Conservation (phyloP, 371 early-diverging fungal genomes). For the Basidiobolus heterosporus region DNA sequence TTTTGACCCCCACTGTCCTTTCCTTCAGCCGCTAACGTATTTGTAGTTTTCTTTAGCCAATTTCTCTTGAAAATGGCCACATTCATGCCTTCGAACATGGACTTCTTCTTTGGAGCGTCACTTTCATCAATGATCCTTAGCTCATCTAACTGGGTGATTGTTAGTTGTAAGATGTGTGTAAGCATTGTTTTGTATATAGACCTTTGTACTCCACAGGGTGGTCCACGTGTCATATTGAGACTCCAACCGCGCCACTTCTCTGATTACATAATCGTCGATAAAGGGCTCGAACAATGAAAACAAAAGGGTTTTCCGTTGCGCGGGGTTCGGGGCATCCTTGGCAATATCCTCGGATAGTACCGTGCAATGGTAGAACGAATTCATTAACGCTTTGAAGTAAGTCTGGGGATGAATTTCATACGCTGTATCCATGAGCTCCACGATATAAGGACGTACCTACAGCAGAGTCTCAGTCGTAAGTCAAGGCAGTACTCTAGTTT, state of each 20-base stretch:
- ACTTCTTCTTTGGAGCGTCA: neutral
- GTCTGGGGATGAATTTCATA: neutral
- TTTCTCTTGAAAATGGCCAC: neutral
- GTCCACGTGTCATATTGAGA: slow-evolving; percentile 16
- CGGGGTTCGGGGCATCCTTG: slow-evolving; percentile 1
- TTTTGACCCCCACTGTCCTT: slow-evolving; percentile 6
- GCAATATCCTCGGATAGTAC: slow-evolving; percentile 10
- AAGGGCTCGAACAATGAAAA: slow-evolving; percentile 52
- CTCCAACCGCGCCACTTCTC: slow-evolving; percentile 20
- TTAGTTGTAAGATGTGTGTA: too few relatives aligned
- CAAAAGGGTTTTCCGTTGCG: slow-evolving; percentile 21
- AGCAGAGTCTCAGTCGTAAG: slow-evolving; percentile 1
- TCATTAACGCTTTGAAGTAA: slow-evolving; percentile 23
- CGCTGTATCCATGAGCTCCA: neutral
- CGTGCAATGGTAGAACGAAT: slow-evolving; percentile 16
- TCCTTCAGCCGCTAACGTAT: slow-evolving; percentile 3
- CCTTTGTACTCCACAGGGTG: slow-evolving; percentile 20
- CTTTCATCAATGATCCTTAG: neutral
- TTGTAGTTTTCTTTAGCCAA: neutral
- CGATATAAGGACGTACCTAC: neutral
- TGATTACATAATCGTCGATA: slow-evolving; percentile 47
- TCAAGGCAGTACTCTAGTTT: slow-evolving; percentile 11
- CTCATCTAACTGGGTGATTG: neutral
- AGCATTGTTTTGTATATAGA: neutral
- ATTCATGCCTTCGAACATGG: neutral